Evolutionary conservation across 2,329 filamentous ascomycete genomes (phyloP).

Genomic region (Aspergillus ochraceoroseus): DNA sequence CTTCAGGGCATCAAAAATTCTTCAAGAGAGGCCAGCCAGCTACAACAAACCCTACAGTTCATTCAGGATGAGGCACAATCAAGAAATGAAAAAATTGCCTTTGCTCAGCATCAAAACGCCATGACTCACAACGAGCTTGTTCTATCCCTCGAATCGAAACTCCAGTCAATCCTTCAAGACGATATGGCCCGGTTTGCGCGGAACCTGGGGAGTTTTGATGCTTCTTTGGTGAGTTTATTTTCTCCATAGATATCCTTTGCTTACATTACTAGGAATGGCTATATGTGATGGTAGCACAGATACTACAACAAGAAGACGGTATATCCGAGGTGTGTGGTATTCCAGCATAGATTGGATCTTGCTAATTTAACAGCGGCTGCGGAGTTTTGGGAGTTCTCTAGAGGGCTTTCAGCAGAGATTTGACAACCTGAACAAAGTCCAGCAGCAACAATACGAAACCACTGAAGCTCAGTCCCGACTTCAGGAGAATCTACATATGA

Average conservation of each 20-base stretch:
- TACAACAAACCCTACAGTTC: constrained; percentile 26
- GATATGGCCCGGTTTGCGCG: constrained; percentile 29
- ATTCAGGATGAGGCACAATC: constrained; percentile 29
- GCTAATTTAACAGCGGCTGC: constrained; percentile 35
- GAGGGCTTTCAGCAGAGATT: constrained; percentile 33
- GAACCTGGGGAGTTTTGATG: constrained; percentile 31
- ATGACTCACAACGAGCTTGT: constrained; percentile 29
- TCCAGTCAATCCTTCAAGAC: constrained; percentile 31
- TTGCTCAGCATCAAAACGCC: constrained; percentile 27
- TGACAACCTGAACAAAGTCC: constrained; percentile 30
- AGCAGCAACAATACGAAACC: constrained; percentile 34
- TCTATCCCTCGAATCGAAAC: constrained; percentile 29
- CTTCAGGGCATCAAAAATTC: constrained; percentile 32
- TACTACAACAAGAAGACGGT: constrained; percentile 33
- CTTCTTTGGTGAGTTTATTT: constrained; percentile 31
- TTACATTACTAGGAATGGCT: constrained; percentile 31
- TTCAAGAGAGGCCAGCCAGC: constrained; percentile 21
- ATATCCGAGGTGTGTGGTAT: constrained; percentile 30
- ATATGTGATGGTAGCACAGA: constrained; percentile 22
- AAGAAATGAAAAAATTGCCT: constrained; percentile 26
- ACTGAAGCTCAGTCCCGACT: constrained; percentile 25
- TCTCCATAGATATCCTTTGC: constrained; percentile 6
- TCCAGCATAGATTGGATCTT: background rate
- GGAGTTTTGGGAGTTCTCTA: constrained; percentile 32
- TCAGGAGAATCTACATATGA: constrained; percentile 27